A percentile compares a stretch with the other conserved stretches of the same genome.
These are phyloP conservation scores for Apiospora arundinis DNA, from an alignment of 2,329 filamentous ascomycete genomes.

Conservation along the genomic window DNA sequence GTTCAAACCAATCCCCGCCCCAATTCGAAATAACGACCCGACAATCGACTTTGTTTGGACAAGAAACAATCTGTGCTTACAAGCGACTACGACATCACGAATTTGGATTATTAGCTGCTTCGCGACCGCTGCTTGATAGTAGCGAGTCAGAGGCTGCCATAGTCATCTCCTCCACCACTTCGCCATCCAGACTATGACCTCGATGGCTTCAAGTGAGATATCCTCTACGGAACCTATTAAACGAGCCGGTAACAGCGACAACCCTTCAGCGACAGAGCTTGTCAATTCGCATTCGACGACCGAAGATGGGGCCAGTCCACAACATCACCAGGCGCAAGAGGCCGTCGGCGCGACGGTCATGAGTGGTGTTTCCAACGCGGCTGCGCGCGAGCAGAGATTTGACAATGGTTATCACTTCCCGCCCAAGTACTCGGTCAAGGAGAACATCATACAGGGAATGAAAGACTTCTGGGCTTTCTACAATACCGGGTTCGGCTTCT, in stretches of 20 bases:
- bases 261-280: neutral
- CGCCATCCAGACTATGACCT: slow-evolving; percentile 10
- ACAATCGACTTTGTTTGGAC: neutral
- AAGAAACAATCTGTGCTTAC: neutral
- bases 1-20: neutral
- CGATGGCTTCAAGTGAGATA: slow-evolving; percentile 17
- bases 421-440: slow-evolving; percentile 64
- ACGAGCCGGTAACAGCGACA: neutral
- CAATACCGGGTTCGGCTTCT: slow-evolving; percentile 75
- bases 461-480: slow-evolving; percentile 75
- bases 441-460: slow-evolving; percentile 63
- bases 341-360: slow-evolving; percentile 30
- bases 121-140: neutral
- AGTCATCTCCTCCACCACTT: neutral
- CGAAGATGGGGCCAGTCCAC: slow-evolving; percentile 19
- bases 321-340: slow-evolving; percentile 31
- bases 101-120: neutral
- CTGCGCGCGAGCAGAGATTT: slow-evolving; percentile 44
- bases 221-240: neutral
- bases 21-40: neutral
- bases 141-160: neutral
- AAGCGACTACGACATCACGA: neutral
- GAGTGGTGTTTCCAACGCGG: slow-evolving; percentile 41
- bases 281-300: neutral
- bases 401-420: slow-evolving; percentile 72